phyloP scores from a whole-genome alignment of 2,329 filamentous ascomycete species.

The Cladosporium sp. region DNA sequence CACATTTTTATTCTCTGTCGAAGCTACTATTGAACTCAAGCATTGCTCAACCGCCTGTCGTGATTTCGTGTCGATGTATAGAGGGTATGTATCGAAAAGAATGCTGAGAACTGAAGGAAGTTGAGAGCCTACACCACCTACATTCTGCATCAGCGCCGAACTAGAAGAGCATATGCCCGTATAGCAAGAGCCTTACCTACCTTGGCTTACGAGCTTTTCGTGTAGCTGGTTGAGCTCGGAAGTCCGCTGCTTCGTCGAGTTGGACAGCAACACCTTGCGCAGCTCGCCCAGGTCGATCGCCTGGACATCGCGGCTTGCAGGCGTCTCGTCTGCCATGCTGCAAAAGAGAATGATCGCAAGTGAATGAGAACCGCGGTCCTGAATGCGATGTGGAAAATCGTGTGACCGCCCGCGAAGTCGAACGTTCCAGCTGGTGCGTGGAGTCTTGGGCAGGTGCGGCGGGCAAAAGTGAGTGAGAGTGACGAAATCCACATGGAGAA shows the following conservation, averaged over 20 bases:
- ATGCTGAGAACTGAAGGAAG: conserved; percentile 51
- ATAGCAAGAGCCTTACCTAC: conserved; percentile 31
- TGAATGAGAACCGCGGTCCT: not conserved
- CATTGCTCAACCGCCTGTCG: conserved; percentile 79
- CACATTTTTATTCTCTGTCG: conserved; percentile 52
- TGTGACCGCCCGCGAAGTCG: not conserved
- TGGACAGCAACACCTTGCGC: conserved; percentile 40
- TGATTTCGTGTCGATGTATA: conserved; percentile 81
- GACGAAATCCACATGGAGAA: not conserved
- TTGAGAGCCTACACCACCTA: conserved; percentile 17
- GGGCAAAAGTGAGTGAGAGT: not conserved
- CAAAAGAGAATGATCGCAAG: not conserved
- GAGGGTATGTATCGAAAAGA: conserved; percentile 81
- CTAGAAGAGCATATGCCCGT: conserved; percentile 6
- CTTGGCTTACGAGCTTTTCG: conserved; percentile 39
- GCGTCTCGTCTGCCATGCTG: conserved; percentile 22
- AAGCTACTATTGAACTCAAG: conserved; percentile 62
- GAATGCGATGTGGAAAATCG: conserved; percentile 6
- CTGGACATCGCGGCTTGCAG: conserved; percentile 18
- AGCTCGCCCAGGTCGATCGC: conserved; percentile 22
- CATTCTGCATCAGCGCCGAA: not conserved
- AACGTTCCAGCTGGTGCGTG: not conserved
- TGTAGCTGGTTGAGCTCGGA: conserved; percentile 42
- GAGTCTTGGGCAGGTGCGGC: not conserved
- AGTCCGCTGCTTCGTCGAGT: conserved; percentile 46